Conservation (phyloP, 306 rosid genomes). For the Psophocarpus tetragonolobus region DNA sequence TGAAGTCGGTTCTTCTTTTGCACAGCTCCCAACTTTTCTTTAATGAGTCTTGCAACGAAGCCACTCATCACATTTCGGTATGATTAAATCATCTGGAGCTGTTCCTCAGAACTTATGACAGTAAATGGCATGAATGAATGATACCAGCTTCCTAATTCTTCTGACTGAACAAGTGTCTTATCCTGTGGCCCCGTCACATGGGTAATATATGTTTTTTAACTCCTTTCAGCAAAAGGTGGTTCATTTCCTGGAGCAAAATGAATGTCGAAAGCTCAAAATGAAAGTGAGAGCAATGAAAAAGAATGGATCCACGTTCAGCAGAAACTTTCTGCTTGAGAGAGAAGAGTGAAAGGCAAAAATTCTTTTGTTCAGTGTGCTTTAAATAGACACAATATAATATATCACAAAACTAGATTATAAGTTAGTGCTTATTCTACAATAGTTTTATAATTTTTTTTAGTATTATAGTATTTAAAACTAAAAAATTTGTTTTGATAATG, state of each 20-base stretch:
- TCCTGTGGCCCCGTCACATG: conserved; percentile 48
- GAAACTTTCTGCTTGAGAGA: conserved; percentile 22
- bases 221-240: conserved; percentile 13
- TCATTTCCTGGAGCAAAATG: conserved; percentile 39
- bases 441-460: too few species aligned
- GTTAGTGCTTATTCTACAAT: too few species aligned
- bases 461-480: too few species aligned
- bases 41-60: conserved; percentile 64
- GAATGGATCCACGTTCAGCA: conserved; percentile 46
- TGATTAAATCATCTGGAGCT: conserved; percentile 42
- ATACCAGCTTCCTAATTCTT: conserved; percentile 56
- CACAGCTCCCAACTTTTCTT: conserved; percentile 48
- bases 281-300: conserved; percentile 41
- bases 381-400: too few species aligned
- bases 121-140: conserved; percentile 57
- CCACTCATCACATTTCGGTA: conserved; percentile 61
- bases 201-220: conserved; percentile 53
- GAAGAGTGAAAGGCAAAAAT: conserved; percentile 2
- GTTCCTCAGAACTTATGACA: conserved; percentile 21
- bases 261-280: conserved; percentile 33
- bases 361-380: conserved; percentile 10
- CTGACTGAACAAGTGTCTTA: conserved; percentile 25
- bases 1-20: conserved; percentile 52
- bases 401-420: too few species aligned
- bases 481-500: too few species aligned